Percentiles rank a stretch among this genome's conserved stretches.
Conservation (phyloP, 768 basidiomycete species). For the Sistotremastrum suecicum region DNA sequence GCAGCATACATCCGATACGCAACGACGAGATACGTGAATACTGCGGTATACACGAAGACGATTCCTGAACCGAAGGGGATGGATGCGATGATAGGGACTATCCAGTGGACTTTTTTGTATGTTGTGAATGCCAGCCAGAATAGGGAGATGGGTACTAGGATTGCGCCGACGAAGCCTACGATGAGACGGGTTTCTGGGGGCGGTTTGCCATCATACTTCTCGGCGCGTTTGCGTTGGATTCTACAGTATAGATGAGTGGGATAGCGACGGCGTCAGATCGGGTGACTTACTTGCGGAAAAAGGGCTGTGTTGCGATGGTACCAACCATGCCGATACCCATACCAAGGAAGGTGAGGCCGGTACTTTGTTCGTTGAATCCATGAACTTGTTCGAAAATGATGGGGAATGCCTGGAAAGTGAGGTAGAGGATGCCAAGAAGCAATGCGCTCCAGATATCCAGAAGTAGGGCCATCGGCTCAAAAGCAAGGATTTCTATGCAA, state of each 20-base stretch:
- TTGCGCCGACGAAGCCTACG: constrained; percentile 54
- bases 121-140: constrained; percentile 46
- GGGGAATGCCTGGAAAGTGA: constrained; percentile 39
- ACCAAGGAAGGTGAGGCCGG: constrained; percentile 35
- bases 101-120: constrained; percentile 31
- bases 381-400: constrained; percentile 34
- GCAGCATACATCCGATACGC: constrained; percentile 38
- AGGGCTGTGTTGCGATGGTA: constrained; percentile 24
- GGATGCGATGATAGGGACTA: constrained; percentile 30
- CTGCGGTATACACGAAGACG: constrained; percentile 51
- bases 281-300: too few species aligned
- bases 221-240: constrained; percentile 22
- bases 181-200: constrained; percentile 55
- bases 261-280: too few species aligned
- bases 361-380: constrained; percentile 37
- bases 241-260: constrained; percentile 12
- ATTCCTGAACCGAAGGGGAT: constrained; percentile 40
- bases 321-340: constrained; percentile 33
- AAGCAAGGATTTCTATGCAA: constrained; percentile 38
- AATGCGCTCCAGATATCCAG: constrained; percentile 42
- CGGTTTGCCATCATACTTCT: constrained; percentile 27
- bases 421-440: constrained; percentile 18
- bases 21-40: constrained; percentile 45
- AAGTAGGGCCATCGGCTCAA: constrained; percentile 64
- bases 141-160: constrained; percentile 45